These are phyloP conservation scores for Saccharum spontaneum DNA, from an alignment of 176 grass and related monocot species.

Conservation along the genomic window DNA sequence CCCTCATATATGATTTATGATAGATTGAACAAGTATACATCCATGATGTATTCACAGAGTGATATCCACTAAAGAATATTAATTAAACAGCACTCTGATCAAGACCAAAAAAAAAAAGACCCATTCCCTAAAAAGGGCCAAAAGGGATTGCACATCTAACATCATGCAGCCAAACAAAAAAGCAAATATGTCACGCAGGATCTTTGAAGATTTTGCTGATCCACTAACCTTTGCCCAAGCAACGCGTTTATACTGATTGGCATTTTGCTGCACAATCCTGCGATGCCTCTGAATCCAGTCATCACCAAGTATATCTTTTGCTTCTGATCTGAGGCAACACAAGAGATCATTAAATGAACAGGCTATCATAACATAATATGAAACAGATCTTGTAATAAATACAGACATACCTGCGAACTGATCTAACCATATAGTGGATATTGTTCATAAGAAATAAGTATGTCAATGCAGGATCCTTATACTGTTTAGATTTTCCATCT, in stretches of 20 bases:
- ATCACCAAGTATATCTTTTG: conserved; percentile 97
- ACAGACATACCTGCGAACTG: conserved; percentile 77
- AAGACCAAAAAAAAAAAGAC: not conserved
- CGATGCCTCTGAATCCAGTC: conserved; percentile 98
- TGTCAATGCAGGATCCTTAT: conserved; percentile 85
- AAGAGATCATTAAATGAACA: conserved; percentile 4
- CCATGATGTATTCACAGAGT: conserved; percentile 1
- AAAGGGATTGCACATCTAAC: not conserved
- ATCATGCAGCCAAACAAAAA: not conserved
- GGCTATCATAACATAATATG: not conserved
- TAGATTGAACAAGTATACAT: conserved; percentile 15
- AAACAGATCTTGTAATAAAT: conserved; percentile 3
- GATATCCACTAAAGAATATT: not conserved
- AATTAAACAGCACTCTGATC: not conserved
- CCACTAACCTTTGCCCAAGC: conserved; percentile 94
- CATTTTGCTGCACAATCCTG: conserved; percentile 97
- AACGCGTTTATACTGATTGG: conserved; percentile 92
- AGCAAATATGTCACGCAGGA: conserved; percentile 16
- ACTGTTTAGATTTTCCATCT: conserved; percentile 93
- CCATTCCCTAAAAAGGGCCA: not conserved
- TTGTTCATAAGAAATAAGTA: conserved; percentile 97
- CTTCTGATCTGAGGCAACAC: conserved; percentile 76
- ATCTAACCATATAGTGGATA: conserved; percentile 97
- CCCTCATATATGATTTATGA: not conserved
- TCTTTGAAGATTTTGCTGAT: not conserved